phyloP scores from a whole-genome alignment of 164 flowering plant species.

The Platanus orientalis region DNA sequence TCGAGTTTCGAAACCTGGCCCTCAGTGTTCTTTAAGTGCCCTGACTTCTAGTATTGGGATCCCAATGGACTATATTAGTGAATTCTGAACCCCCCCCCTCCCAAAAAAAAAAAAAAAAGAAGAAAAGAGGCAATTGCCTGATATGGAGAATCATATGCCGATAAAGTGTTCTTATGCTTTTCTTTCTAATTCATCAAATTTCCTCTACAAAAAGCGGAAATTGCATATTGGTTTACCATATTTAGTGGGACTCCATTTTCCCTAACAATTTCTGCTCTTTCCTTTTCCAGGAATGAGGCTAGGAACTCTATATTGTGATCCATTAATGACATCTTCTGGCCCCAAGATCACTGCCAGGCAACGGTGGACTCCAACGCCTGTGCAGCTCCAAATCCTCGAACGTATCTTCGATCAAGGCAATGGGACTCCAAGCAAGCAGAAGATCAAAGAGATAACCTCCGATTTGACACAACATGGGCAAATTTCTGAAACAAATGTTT shows the following conservation, averaged over 20 bases:
- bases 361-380: slow-evolving; percentile 95
- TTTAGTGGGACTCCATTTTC: neutral
- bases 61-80: no score
- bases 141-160: no score
- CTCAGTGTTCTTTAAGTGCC: no score
- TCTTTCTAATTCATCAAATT: neutral
- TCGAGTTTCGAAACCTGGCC: no score
- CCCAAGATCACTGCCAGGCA: slow-evolving; percentile 87
- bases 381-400: slow-evolving; percentile 94
- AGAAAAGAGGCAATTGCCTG: no score
- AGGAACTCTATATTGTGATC: slow-evolving; percentile 82
- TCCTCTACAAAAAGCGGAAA: neutral
- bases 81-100: no score
- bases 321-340: slow-evolving; percentile 63
- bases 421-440: slow-evolving; percentile 95
- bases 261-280: neutral
- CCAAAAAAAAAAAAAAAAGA: no score
- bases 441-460: slow-evolving; percentile 57
- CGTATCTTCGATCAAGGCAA: slow-evolving; percentile 82
- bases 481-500: slow-evolving; percentile 86
- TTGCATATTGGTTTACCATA: neutral
- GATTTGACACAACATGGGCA: slow-evolving; percentile 86
- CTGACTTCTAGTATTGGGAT: no score
- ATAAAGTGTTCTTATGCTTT: no score
- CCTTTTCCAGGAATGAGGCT: slow-evolving; percentile 61